Base-by-base conservation (phyloP, 2,329 filamentous ascomycete species). In the Talaromyces sp. region DNA sequence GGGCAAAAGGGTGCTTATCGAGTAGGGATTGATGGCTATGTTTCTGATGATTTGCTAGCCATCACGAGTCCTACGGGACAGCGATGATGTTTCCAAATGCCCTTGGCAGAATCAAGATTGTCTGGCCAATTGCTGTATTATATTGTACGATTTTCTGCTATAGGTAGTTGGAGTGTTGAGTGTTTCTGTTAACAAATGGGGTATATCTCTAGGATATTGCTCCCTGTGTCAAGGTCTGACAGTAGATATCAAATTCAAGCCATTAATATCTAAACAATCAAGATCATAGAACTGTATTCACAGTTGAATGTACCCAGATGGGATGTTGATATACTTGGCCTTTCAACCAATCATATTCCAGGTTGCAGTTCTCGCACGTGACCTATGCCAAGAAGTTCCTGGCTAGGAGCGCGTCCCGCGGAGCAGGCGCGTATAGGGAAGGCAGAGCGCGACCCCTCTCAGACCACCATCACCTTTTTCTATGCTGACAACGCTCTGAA, bases 1-100 rank as follows among this genome's bases (percentile, higher is more conserved):
- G 72, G 71, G 13, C 66, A 68, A 8, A 73, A 69, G 48, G 65
- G 68, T 21, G 62, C 65, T 13, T 69, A 75, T 59, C 68, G 73
- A 50, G 64, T 77, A 64, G 74, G 76, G 62, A 67, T 69, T 6
- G 67, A 67, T 40, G 74, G 74, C 1, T 71, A 62, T 45, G 61
- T 74, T 2, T 70, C 72, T 9, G 56, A 66, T 51, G 72, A 74
- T 58, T 69, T 75, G 31, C 60, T 72, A 28, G 60, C 68, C 33
- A 60, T 75, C 56, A 70, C 71, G 4, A 67, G 71, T 45, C 31
- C 40, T n/a, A 48, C 21, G 13, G 43, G 53, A 17, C 19, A 45
- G 41, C 40, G 33, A 9, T 56, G 48, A 52, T 52, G 10, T 21
- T 35, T 37, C 15, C 5, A 17, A 15, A 15, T 51, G 17, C 7